Evolutionary conservation across 257 asterid species (phyloP).

Genomic region (Linaria vulgaris): DNA sequence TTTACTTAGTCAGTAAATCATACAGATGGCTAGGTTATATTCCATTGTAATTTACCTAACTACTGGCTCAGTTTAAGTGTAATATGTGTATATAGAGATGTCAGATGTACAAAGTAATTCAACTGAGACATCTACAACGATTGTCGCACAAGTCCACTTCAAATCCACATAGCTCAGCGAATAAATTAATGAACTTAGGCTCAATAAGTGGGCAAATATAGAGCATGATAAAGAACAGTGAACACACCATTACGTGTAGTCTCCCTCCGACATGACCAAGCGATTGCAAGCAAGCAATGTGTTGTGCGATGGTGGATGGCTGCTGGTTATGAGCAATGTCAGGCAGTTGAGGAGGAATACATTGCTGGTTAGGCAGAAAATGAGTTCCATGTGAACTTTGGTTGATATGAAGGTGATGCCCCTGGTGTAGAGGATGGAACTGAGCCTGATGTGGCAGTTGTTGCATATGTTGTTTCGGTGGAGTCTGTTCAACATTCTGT

Average conservation of each 20-base stretch:
- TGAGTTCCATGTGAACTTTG: slow-evolving; percentile 63
- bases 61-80: too few relatives aligned
- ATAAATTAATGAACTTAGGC: background rate
- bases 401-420: slow-evolving; percentile 61
- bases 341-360: slow-evolving; percentile 69
- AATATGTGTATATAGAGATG: too few relatives aligned
- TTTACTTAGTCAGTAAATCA: too few relatives aligned
- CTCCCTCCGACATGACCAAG: slow-evolving; percentile 80
- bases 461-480: slow-evolving; percentile 69
- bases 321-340: slow-evolving; percentile 78
- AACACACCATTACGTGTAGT: slow-evolving; percentile 66
- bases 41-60: too few relatives aligned
- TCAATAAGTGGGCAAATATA: background rate
- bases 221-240: background rate
- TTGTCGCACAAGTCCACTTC: too few relatives aligned
- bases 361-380: slow-evolving; percentile 66
- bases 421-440: slow-evolving; percentile 63
- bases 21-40: too few relatives aligned
- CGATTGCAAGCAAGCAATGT: slow-evolving; percentile 69
- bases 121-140: too few relatives aligned
- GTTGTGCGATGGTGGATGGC: slow-evolving; percentile 58
- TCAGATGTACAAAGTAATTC: too few relatives aligned
- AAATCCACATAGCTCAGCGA: background rate
- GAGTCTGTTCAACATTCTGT: slow-evolving; percentile 61
- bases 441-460: slow-evolving; percentile 57